A percentile compares a stretch with the other conserved stretches of the same genome.
Conservation (phyloP, 441 rosid genomes). For the Erysimum cheiri region DNA sequence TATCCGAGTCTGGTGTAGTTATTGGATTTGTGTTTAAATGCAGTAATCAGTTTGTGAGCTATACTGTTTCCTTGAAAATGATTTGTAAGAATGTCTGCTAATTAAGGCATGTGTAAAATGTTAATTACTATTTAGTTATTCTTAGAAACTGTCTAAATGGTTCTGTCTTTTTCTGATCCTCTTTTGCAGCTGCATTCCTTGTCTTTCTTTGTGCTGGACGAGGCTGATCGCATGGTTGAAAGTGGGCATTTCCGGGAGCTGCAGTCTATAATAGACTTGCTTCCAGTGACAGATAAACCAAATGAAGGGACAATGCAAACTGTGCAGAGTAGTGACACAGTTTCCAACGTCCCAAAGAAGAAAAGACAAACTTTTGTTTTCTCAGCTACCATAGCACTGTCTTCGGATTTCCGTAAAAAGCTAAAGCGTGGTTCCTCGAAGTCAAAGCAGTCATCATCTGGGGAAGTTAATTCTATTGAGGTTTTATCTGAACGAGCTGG, state of each 20-base stretch:
- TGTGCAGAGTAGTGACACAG: constrained; percentile 59
- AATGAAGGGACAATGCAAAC: constrained; percentile 55
- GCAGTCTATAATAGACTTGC: constrained; percentile 95
- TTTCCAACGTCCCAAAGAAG: constrained; percentile 70
- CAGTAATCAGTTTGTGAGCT: constrained; percentile 8
- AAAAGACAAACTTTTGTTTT: constrained; percentile 96
- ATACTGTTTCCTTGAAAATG: constrained; percentile 3
- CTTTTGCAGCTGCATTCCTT: constrained; percentile 82
- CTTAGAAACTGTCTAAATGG: constrained; percentile 21
- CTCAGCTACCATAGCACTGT: constrained; percentile 94
- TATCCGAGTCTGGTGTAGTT: constrained; percentile 1
- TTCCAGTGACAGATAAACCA: constrained; percentile 62
- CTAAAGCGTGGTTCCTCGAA: constrained; percentile 73
- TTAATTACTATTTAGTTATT: constrained; percentile 1
- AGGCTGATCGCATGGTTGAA: constrained; percentile 99
- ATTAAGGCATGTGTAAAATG: constrained; percentile 17
- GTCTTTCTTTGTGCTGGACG: constrained; percentile 98
- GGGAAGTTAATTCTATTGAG: constrained; percentile 82
- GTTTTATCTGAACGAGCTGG: constrained; percentile 88
- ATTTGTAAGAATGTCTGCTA: constrained; percentile 5
- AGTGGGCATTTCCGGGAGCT: constrained; percentile 93
- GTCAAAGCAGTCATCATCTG: constrained; percentile 65
- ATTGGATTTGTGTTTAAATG: background rate
- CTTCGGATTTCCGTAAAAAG: constrained; percentile 94
- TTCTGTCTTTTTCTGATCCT: constrained; percentile 26